A percentile compares a stretch with the other conserved stretches of the same genome.
Conservation (phyloP, 306 rosid species). For the Medicago arabica region DNA sequence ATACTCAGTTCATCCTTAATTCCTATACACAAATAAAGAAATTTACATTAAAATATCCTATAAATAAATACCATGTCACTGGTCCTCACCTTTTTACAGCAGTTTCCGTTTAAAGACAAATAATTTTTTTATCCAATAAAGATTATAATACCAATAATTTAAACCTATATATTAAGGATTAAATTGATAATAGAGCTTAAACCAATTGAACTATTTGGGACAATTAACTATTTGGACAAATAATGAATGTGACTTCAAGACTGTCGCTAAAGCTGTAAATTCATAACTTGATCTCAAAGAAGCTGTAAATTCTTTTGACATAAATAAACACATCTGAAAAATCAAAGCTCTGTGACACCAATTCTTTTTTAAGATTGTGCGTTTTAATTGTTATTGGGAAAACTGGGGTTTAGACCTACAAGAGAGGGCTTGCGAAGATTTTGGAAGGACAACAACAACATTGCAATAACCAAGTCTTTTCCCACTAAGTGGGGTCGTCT, state of each 20-base stretch:
- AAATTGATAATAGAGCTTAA: conserved; percentile 2
- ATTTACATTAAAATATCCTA: conserved; percentile 1
- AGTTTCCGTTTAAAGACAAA: conserved; percentile 10
- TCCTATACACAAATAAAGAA: neutral
- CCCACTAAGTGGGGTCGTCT: no score
- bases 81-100: conserved; percentile 1
- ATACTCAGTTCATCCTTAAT: conserved; percentile 12
- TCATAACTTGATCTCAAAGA: neutral
- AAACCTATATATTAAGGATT: conserved; percentile 14
- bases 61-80: neutral
- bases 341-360: neutral
- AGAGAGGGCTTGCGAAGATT: neutral
- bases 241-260: conserved; percentile 4
- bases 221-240: neutral
- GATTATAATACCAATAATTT: conserved; percentile 20
- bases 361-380: neutral
- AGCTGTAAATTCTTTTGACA: neutral
- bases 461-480: no score
- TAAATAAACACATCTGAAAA: neutral
- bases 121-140: conserved; percentile 1
- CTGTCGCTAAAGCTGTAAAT: conserved; percentile 9
- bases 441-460: neutral
- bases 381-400: neutral
- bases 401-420: neutral
- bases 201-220: conserved; percentile 1